Percentiles rank a stretch among this genome's conserved stretches.
Evolutionary conservation across 257 asterid species (phyloP).

Genomic region (Ilex aquifolium): DNA sequence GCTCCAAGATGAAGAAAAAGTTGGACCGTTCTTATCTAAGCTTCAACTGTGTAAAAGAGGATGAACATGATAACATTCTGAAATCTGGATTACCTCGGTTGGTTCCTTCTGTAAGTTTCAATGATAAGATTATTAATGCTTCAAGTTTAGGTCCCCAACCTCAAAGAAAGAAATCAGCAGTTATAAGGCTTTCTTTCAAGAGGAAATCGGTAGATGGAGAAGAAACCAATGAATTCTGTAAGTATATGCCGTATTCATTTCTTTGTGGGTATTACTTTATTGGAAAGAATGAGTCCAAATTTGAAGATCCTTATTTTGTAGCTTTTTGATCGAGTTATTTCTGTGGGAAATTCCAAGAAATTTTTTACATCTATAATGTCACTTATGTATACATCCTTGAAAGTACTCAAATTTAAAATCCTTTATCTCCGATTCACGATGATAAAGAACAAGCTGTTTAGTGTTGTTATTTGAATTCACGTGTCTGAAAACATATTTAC

Average conservation of each 20-base stretch:
- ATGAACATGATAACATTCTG: constrained; percentile 39
- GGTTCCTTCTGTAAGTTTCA: constrained; percentile 65
- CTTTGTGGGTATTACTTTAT: no score
- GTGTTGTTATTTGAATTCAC: no score
- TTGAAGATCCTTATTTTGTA: no score
- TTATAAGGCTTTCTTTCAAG: constrained; percentile 73
- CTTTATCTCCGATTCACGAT: no score
- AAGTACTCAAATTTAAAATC: no score
- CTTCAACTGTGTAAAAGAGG: constrained; percentile 47
- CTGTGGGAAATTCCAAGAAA: no score
- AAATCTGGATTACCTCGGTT: constrained; percentile 66
- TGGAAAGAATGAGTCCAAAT: no score
- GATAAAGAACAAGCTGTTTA: no score
- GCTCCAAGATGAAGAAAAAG: constrained; percentile 37
- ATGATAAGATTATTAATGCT: constrained; percentile 45
- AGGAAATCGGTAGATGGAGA: constrained; percentile 68
- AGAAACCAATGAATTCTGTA: constrained; percentile 39
- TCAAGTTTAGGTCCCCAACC: constrained; percentile 37
- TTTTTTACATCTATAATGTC: no score
- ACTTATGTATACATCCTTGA: no score
- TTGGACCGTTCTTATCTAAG: constrained; percentile 48
- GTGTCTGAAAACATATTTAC: no score
- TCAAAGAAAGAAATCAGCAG: constrained; percentile 67
- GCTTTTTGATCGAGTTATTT: no score
- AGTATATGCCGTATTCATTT: constrained; percentile 14